Percentiles rank a stretch among this genome's conserved stretches.
phyloP scores from a whole-genome alignment of 257 asterid species.

The Nicotiana tabacum region DNA sequence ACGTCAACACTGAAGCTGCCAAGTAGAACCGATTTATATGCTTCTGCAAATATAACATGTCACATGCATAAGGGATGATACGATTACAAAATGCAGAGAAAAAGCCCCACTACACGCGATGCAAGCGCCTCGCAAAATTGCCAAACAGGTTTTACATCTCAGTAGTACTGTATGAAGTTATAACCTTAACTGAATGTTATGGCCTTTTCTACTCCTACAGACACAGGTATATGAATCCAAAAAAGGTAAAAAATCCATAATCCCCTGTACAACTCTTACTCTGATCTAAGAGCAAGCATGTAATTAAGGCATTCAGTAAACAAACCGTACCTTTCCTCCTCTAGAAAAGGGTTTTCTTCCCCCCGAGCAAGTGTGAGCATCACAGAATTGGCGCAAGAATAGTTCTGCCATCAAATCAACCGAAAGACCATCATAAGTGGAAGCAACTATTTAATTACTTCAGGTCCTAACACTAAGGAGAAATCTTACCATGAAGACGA shows the following conservation, averaged over 20 bases:
- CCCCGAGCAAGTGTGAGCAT: slow-evolving; percentile 77
- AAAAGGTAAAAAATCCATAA: background rate
- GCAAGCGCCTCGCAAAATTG: background rate
- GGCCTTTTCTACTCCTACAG: background rate
- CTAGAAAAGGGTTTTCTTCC: slow-evolving; percentile 64
- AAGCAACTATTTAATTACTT: background rate
- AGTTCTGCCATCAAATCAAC: slow-evolving; percentile 46
- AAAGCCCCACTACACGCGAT: background rate
- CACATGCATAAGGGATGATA: background rate
- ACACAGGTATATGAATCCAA: background rate
- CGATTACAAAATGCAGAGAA: background rate
- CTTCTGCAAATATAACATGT: slow-evolving; percentile 50
- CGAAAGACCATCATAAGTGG: background rate
- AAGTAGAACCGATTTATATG: slow-evolving; percentile 56
- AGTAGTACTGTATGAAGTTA: background rate
- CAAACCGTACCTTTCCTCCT: slow-evolving; percentile 76
- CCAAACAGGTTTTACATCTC: background rate
- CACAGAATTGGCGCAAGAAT: slow-evolving; percentile 85
- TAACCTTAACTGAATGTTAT: background rate
- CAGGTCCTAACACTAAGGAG: background rate
- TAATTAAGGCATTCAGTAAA: background rate
- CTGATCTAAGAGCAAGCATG: background rate
- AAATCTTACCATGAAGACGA: slow-evolving; percentile 72
- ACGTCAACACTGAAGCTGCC: slow-evolving; percentile 56
- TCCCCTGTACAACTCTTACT: background rate